phyloP scores from a whole-genome alignment of 78 protist genomes.

The Protostelium mycophagum region DNA sequence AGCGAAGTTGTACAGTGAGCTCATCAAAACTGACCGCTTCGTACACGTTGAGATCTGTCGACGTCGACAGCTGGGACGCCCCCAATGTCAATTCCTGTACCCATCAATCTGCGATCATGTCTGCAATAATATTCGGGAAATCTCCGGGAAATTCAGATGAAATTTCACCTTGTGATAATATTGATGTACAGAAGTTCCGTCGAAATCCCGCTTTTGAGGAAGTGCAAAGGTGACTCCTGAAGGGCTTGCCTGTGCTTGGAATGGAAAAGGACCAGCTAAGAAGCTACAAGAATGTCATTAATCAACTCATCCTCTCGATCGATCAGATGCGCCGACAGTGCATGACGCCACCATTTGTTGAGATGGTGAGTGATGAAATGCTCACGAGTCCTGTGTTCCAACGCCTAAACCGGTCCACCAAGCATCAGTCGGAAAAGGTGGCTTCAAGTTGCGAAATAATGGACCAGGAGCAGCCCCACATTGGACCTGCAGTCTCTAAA shows the following conservation, averaged over 20 bases:
- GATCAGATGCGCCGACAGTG: no score
- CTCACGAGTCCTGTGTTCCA: neutral
- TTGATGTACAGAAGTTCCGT: neutral
- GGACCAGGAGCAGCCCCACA: neutral
- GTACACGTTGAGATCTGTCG: neutral
- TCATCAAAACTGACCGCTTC: neutral
- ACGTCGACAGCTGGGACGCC: neutral
- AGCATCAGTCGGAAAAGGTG: neutral
- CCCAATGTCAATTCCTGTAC: neutral
- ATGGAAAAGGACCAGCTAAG: neutral
- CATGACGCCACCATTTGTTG: no score
- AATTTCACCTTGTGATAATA: no score
- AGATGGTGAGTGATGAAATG: neutral
- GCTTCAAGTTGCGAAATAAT: neutral
- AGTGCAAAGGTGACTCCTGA: neutral
- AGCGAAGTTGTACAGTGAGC: neutral
- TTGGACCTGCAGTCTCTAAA: neutral
- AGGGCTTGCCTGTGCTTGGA: neutral
- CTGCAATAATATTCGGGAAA: no score
- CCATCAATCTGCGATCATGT: no score
- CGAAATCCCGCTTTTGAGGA: neutral
- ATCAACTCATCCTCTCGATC: no score
- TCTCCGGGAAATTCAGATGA: no score
- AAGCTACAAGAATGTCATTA: neutral
- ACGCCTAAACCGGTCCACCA: neutral